Evolutionary conservation across 208 protist species (phyloP).

Genomic region (Crithidia fasciculata): DNA sequence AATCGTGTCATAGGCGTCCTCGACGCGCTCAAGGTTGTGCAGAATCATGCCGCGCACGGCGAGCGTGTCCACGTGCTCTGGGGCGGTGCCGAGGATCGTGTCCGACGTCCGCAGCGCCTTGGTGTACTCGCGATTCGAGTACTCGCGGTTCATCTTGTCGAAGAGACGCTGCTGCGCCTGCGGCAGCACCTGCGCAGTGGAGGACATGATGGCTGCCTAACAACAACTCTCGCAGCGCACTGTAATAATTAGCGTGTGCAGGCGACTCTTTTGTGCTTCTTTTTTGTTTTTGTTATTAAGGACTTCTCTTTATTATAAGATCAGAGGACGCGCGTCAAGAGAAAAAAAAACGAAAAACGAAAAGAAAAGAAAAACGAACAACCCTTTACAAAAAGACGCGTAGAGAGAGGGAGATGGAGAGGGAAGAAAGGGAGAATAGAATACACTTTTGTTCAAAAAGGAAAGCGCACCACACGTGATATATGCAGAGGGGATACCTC

Average conservation of each 20-base stretch:
- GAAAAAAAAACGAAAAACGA: constrained; percentile 4
- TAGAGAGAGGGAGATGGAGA: background rate
- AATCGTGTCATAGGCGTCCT: constrained; percentile 70
- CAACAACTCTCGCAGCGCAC: no score
- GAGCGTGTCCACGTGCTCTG: constrained; percentile 82
- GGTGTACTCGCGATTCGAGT: constrained; percentile 79
- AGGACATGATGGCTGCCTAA: constrained; percentile 1
- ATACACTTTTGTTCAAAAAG: no score
- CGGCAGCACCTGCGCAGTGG: constrained; percentile 29
- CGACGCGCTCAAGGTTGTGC: constrained; percentile 71
- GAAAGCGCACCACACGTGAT: no score
- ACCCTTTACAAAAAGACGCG: no score
- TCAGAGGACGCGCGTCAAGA: background rate
- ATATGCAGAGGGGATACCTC: no score
- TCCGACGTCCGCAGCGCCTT: constrained; percentile 84
- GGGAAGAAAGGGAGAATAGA: background rate
- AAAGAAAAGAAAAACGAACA: background rate
- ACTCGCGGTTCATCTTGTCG: constrained; percentile 79
- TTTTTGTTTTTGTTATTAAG: no score
- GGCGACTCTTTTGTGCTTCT: no score
- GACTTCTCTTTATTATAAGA: no score
- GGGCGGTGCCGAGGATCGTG: constrained; percentile 63
- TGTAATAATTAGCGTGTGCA: no score
- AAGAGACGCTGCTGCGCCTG: constrained; percentile 71
- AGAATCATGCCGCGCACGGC: constrained; percentile 83